Percentiles rank a stretch among this genome's conserved stretches.
Evolutionary conservation across 177 flowering plant genomes (phyloP).

Genomic region (Vitis hybrid): DNA sequence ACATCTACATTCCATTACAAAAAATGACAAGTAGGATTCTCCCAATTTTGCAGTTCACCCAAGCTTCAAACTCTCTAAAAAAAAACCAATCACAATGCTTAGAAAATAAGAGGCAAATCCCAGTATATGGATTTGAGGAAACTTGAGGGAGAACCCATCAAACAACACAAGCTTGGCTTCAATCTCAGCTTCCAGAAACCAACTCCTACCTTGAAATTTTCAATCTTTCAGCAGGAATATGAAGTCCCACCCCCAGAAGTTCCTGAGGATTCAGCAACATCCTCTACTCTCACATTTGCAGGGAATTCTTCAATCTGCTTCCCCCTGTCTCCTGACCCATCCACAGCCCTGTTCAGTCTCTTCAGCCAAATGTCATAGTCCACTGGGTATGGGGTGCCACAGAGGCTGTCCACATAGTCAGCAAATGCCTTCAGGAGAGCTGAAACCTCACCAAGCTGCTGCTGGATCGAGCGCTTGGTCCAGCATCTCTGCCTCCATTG

Average conservation of each 20-base stretch:
- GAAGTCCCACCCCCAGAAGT: constrained; percentile 38
- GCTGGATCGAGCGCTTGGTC: constrained; percentile 70
- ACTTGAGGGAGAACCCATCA: too few relatives aligned
- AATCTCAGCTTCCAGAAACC: too few relatives aligned
- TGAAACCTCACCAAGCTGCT: constrained; percentile 79
- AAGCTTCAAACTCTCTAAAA: too few relatives aligned
- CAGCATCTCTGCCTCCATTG: constrained; percentile 80
- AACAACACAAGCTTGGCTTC: too few relatives aligned
- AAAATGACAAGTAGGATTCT: too few relatives aligned
- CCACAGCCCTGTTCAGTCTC: constrained; percentile 53
- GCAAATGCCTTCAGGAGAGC: constrained; percentile 82
- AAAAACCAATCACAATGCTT: too few relatives aligned
- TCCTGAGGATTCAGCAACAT: constrained; percentile 59
- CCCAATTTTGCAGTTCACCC: too few relatives aligned
- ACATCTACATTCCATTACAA: too few relatives aligned
- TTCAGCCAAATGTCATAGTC: constrained; percentile 79
- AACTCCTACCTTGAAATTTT: too few relatives aligned
- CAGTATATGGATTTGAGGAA: too few relatives aligned
- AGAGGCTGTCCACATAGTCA: constrained; percentile 83
- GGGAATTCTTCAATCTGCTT: constrained; percentile 43
- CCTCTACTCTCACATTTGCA: constrained; percentile 33
- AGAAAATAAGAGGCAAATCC: too few relatives aligned
- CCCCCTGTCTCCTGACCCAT: constrained; percentile 51
- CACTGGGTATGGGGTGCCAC: constrained; percentile 86
- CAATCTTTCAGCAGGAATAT: constrained; percentile 15